Evolutionary conservation across 305 asterid species (phyloP), one percentile per base, ranked within the genome.

Genomic region (Ilex paraguariensis): DNA sequence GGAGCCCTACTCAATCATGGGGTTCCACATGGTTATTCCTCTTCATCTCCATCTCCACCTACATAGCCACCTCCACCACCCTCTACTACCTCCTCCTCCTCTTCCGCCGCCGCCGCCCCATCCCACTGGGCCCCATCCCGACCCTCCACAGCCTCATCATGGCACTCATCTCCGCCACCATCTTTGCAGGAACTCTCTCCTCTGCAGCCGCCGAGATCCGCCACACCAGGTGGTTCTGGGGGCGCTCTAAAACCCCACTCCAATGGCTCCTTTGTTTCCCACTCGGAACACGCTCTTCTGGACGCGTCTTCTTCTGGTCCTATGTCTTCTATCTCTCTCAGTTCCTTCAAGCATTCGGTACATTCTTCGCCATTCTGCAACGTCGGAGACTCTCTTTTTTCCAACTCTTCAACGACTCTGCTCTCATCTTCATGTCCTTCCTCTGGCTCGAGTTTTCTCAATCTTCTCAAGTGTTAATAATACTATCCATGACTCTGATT

Each of bases 191-290:
- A 4, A 80, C 69, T 56, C 74, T 86, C 61, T 62, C 77, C 73
- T 84, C 96, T 65, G 65, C 96, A 10, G 75, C 62, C 3, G 87
- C 95, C 0, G 96, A 89, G 54, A 89, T 89, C 68, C 86, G 80
- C 7, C 86, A 89, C 69, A 86, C 96, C 0, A 70, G 82, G 74
- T 89, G 96, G 95, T 55, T 89, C 60, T 84, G 95, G 95, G 71
- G 65, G 63, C 79, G 93, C 13, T 79, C 78, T 16, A 80, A 78
- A 30, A 89, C 93, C 69, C 80, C 93, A 0, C 72, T 89, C 17
- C 78, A 89, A 40, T 89, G 95, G 95, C 88, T 86, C 65, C 80
- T 89, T 31, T 89, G 96, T 56, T 89, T 89, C 75, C 96, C 96
- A 0, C 77, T 89, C 3, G 96, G 96, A 52, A 89, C 91, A 7